Percentiles rank a stretch among this genome's conserved stretches.
Evolutionary conservation across 805 yeast species (phyloP).

Genomic region (Saturnispora silvae): DNA sequence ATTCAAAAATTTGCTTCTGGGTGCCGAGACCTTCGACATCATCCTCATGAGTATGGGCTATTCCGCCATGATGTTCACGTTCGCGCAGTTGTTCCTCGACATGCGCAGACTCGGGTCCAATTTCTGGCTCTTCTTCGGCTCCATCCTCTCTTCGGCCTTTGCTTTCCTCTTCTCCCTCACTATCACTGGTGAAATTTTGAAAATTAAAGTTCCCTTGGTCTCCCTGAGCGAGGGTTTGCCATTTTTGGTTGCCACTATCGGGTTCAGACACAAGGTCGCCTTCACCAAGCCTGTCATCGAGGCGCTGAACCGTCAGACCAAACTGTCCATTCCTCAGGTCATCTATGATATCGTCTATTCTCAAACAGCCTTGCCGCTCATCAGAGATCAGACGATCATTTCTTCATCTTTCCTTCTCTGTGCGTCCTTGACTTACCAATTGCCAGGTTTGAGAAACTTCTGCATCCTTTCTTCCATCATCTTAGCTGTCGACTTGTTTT

Average conservation of each 20-base stretch:
- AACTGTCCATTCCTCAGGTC: slow-evolving; percentile 24
- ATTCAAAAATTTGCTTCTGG: slow-evolving; percentile 38
- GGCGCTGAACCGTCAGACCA: slow-evolving; percentile 24
- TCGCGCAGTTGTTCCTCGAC: slow-evolving; percentile 61
- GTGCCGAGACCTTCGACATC: slow-evolving; percentile 82
- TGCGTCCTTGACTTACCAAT: slow-evolving; percentile 50
- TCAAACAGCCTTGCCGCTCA: slow-evolving; percentile 38
- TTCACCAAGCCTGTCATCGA: slow-evolving; percentile 52
- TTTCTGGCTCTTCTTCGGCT: slow-evolving; percentile 77
- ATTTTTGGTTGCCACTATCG: slow-evolving; percentile 82
- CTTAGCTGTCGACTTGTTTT: slow-evolving; percentile 56
- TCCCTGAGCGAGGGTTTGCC: slow-evolving; percentile 87
- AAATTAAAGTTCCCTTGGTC: slow-evolving; percentile 55
- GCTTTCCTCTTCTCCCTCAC: slow-evolving; percentile 76
- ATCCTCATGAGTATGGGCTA: slow-evolving; percentile 72
- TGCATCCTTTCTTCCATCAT: slow-evolving; percentile 65
- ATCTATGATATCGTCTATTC: slow-evolving; percentile 22
- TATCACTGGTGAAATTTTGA: slow-evolving; percentile 44
- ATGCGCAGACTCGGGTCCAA: slow-evolving; percentile 73
- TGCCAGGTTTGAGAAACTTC: slow-evolving; percentile 71
- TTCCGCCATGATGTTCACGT: slow-evolving; percentile 77
- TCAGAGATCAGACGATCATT: slow-evolving; percentile 70
- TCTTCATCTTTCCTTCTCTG: slow-evolving; percentile 61
- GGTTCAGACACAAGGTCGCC: slow-evolving; percentile 76
- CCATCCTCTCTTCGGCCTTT: slow-evolving; percentile 66